A percentile compares a stretch with the other conserved stretches of the same genome.
These are phyloP conservation scores for Retiboletus flavoniger DNA, from an alignment of 1,284 basidiomycete genomes.

Conservation along the genomic window DNA sequence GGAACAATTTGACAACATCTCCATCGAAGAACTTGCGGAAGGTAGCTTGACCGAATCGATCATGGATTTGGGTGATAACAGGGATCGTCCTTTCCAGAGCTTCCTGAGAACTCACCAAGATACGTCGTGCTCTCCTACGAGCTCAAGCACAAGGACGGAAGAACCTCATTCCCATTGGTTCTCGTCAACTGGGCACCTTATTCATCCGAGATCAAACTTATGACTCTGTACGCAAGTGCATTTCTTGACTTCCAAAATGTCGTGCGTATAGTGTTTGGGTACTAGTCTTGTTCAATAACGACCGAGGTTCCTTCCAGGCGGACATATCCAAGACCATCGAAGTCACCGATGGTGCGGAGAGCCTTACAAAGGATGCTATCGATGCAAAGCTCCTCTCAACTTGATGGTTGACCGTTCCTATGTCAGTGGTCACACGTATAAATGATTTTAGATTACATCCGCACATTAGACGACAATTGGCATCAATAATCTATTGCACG, in stretches of 20 bases:
- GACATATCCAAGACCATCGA: conserved; percentile 78
- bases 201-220: conserved; percentile 69
- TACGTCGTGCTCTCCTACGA: conserved; percentile 86
- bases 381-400: conserved; percentile 56
- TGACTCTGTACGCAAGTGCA: conserved; percentile 84
- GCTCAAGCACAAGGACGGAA: conserved; percentile 78
- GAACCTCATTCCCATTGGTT: conserved; percentile 81
- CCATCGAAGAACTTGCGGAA: conserved; percentile 81
- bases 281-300: neutral
- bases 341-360: conserved; percentile 76
- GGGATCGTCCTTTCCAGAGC: conserved; percentile 51
- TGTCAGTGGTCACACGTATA: neutral
- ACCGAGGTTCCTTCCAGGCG: conserved; percentile 42
- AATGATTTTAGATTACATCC: neutral
- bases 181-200: conserved; percentile 85
- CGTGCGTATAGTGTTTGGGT: conserved; percentile 42
- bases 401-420: conserved; percentile 8
- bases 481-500: neutral
- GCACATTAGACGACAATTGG: neutral
- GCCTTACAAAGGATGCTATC: conserved; percentile 69
- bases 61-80: neutral
- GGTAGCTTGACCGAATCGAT: conserved; percentile 44
- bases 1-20: conserved; percentile 73
- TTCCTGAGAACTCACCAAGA: conserved; percentile 87
- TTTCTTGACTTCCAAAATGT: conserved; percentile 76